Evolutionary conservation across 345 rosid species (phyloP), one percentile per base, ranked within the genome.

Genomic region (Pistacia vera): DNA sequence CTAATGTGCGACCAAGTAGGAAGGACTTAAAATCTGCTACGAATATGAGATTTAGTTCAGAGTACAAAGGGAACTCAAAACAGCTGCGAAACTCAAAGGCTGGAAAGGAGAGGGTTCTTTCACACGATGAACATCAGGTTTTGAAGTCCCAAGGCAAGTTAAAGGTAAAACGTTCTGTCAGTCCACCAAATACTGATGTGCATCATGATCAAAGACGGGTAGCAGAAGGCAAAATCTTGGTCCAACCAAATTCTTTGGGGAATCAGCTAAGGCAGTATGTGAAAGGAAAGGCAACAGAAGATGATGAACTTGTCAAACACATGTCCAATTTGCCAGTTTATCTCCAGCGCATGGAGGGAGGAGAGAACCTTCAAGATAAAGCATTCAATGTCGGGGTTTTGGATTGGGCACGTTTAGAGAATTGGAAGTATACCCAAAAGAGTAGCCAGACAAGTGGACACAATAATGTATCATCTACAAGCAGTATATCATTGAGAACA

Each of bases 381-480:
- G 94, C 87, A 74, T 77, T 93, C 83, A 90, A 89, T 85, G 86
- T 93, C 52, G 98, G 99, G 63, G 99, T 95, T 79, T 80, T 95
- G 80, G 99, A 95, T 79, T 91, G 98, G 99, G 80, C 81, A 16
- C 83, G 86, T 68, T 80, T 95, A 35, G 91, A 91, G 86, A 85
- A 85, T 74, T 93, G 92, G 94, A 91, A 85, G 66, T 59, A 75
- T 36, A 80, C 75, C 51, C 80, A 68, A 70, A 86, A 78, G 73
- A 59, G 59, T 76, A 65, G 28, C 65, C 73, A 55, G 35, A 79
- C 28, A 70, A 74, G 52, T 70, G 78, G 63, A 36, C 76, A 85
- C 61, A 81, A 81, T 69, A 70, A 77, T 61, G 76, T 73, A 72
- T 72, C 87, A 18, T 83, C 82, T 5, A 54, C 73, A 63, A 46